Evolutionary conservation across 1,284 basidiomycete species (phyloP).

Genomic region (Boletus austroedulis): DNA sequence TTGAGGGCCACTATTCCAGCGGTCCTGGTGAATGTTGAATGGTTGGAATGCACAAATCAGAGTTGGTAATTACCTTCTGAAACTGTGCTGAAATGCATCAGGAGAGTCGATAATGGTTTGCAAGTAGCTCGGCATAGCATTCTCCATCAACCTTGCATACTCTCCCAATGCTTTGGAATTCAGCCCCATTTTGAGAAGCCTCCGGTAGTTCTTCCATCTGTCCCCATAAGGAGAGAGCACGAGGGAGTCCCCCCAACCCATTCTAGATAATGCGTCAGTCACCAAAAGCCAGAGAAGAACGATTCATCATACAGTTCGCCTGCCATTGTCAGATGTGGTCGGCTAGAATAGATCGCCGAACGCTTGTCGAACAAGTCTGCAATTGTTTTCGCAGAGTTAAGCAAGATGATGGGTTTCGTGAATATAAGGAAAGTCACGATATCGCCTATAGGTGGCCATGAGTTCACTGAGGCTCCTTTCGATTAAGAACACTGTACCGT

Average conservation of each 20-base stretch:
- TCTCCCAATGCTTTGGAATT: neutral
- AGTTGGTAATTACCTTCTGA: neutral
- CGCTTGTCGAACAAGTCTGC: neutral
- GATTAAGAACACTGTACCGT: neutral
- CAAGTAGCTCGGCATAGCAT: neutral
- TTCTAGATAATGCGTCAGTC: neutral
- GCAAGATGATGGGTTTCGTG: conserved; percentile 1
- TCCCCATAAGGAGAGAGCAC: conserved; percentile 1
- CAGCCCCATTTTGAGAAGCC: conserved; percentile 1
- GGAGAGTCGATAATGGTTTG: neutral
- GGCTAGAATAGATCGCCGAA: conserved; percentile 1
- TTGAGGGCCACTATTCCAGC: conserved; percentile 3
- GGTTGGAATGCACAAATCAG: neutral
- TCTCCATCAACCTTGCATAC: neutral
- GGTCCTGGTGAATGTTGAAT: neutral
- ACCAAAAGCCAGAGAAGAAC: neutral
- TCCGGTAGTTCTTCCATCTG: conserved; percentile 1
- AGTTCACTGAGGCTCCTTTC: neutral
- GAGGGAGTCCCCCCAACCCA: conserved; percentile 2
- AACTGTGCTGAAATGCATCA: neutral
- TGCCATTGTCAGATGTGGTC: neutral
- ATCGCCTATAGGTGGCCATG: neutral
- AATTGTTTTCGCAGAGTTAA: conserved; percentile 1
- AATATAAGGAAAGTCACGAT: conserved; percentile 1
- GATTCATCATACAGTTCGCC: neutral